These are phyloP conservation scores for Hemileia vastatrix DNA, from an alignment of 1,284 basidiomycete genomes.

Conservation along the genomic window DNA sequence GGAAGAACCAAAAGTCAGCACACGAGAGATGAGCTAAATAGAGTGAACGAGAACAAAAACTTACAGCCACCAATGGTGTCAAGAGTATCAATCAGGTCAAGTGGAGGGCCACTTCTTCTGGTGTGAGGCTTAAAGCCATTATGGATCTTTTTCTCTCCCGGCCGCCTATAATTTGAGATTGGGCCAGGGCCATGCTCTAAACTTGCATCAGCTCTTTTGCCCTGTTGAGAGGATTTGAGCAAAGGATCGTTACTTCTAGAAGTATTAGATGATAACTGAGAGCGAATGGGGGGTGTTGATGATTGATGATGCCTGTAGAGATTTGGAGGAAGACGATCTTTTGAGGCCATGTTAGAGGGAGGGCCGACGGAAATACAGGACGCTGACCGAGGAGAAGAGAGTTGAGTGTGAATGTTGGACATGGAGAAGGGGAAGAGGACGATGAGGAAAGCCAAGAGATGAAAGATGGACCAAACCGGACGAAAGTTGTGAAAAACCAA, in stretches of 20 bases:
- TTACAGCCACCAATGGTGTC: constrained; percentile 18
- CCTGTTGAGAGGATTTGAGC: not conserved
- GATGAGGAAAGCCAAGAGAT: no score
- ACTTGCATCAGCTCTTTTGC: no score
- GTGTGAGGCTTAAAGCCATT: not conserved
- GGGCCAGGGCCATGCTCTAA: constrained; percentile 2
- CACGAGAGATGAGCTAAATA: not conserved
- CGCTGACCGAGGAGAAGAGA: no score
- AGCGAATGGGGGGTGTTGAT: not conserved
- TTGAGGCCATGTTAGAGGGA: no score
- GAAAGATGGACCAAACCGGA: no score
- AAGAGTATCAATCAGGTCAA: constrained; percentile 20
- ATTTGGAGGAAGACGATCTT: no score
- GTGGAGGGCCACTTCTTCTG: not conserved
- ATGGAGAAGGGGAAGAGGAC: no score
- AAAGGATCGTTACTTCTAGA: not conserved
- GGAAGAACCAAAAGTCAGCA: not conserved
- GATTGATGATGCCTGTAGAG: no score
- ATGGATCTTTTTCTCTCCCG: not conserved
- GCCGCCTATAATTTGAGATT: constrained; percentile 5
- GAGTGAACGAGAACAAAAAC: not conserved
- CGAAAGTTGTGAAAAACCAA: no score
- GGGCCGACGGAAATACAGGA: no score
- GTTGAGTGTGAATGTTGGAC: no score
- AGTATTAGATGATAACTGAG: not conserved